These are phyloP conservation scores for Eragrostis nindensis DNA, from an alignment of 176 grass and related monocot genomes.

Conservation along the genomic window DNA sequence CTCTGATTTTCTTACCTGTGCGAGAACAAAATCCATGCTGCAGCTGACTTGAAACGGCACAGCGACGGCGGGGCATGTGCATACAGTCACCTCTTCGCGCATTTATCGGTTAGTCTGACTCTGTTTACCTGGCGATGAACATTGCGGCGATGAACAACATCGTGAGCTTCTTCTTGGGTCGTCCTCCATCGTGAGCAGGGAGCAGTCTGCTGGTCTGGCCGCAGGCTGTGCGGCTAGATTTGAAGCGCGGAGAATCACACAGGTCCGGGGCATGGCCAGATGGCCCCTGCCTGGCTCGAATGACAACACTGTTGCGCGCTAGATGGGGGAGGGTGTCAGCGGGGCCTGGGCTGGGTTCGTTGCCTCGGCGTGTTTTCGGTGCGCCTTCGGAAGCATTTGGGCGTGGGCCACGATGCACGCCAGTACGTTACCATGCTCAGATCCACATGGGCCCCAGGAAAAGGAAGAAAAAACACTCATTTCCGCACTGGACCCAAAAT, in stretches of 20 bases:
- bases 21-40: background rate
- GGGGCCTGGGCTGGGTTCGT: background rate
- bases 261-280: background rate
- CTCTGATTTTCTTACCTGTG: no score
- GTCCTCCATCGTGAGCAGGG: no score
- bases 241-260: slow-evolving; percentile 11
- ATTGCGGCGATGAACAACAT: background rate
- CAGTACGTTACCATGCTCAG: background rate
- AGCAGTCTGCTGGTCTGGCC: no score
- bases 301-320: background rate
- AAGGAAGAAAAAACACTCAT: background rate
- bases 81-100: no score
- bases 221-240: no score
- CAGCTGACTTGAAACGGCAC: background rate
- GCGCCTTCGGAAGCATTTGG: slow-evolving; percentile 3
- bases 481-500: background rate
- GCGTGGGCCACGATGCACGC: background rate
- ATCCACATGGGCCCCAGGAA: background rate
- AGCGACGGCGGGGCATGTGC: no score
- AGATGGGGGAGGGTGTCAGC: background rate
- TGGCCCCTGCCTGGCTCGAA: background rate
- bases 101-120: background rate
- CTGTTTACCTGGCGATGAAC: background rate
- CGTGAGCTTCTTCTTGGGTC: no score
- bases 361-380: background rate